phyloP scores from a whole-genome alignment of 176 grass and related monocot genomes.

The Juncus effusus region DNA sequence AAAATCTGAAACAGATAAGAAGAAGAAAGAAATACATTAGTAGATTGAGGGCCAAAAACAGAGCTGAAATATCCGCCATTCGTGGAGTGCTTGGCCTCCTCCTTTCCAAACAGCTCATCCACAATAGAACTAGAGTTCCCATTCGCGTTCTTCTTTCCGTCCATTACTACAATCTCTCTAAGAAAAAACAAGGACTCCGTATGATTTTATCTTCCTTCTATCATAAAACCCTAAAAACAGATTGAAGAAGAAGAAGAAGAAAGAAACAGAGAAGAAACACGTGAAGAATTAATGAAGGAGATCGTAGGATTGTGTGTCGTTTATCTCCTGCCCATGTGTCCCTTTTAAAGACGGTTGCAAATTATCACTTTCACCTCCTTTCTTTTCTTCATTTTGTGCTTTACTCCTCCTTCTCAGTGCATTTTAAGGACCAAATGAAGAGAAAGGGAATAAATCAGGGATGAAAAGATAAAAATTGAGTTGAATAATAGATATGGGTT shows the following conservation, averaged over 20 bases:
- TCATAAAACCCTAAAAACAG: neutral
- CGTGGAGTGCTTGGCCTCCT: neutral
- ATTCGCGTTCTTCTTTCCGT: neutral
- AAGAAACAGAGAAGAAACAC: neutral
- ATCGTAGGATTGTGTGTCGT: neutral
- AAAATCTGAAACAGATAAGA: neutral
- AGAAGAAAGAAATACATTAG: neutral
- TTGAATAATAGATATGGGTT: too few species aligned
- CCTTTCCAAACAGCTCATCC: neutral
- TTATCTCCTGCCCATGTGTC: neutral
- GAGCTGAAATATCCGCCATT: too few species aligned
- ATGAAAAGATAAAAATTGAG: too few species aligned
- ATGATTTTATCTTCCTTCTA: neutral
- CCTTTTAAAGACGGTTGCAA: conserved; percentile 1
- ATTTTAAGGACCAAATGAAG: too few species aligned
- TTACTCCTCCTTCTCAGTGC: too few species aligned
- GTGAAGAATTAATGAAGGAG: neutral
- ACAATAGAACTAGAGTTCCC: neutral
- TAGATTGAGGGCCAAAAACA: neutral
- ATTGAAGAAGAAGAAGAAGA: neutral
- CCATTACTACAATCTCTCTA: neutral
- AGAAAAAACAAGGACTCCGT: too few species aligned
- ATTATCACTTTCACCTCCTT: neutral
- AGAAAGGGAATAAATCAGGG: too few species aligned
- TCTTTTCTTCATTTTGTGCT: neutral